These are phyloP conservation scores for Cladorrhinum samala DNA, from an alignment of 495 filamentous ascomycete species.

Conservation along the genomic window DNA sequence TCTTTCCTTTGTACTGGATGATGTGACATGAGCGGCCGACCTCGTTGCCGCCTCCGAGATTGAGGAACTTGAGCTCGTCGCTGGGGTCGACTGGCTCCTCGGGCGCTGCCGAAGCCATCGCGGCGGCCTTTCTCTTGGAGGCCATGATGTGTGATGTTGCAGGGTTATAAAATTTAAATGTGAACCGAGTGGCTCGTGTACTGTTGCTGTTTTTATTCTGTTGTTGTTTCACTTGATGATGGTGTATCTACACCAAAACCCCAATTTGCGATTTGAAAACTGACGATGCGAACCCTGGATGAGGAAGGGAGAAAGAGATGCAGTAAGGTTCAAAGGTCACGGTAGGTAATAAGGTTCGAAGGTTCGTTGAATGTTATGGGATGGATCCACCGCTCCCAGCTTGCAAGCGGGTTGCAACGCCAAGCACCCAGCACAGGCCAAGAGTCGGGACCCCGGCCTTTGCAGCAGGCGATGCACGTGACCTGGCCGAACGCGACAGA, in stretches of 20 bases:
- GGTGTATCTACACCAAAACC: neutral
- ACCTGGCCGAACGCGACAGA: conserved; percentile 16
- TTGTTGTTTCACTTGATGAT: neutral
- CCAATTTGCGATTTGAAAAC: neutral
- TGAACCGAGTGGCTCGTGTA: too few relatives aligned
- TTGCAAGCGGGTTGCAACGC: neutral
- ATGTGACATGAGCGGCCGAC: conserved; percentile 97
- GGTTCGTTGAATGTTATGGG: conserved; percentile 1
- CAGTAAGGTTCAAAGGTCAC: neutral
- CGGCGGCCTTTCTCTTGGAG: conserved; percentile 67
- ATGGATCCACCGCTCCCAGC: neutral
- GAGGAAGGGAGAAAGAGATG: too few relatives aligned
- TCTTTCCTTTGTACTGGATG: conserved; percentile 97
- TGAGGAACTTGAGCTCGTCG: conserved; percentile 89
- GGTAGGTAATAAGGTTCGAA: neutral
- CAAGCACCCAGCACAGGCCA: neutral
- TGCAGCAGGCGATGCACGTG: conserved; percentile 10
- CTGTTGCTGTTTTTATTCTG: too few relatives aligned
- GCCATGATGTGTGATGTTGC: conserved; percentile 48
- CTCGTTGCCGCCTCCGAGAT: conserved; percentile 91
- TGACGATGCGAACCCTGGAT: too few relatives aligned
- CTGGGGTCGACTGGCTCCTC: conserved; percentile 69
- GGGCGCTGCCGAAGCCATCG: conserved; percentile 50
- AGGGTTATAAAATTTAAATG: neutral
- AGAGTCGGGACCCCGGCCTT: neutral